These are phyloP conservation scores for Chrysosphaeria jannelii DNA, from an alignment of 2,329 filamentous ascomycete genomes.

Conservation along the genomic window DNA sequence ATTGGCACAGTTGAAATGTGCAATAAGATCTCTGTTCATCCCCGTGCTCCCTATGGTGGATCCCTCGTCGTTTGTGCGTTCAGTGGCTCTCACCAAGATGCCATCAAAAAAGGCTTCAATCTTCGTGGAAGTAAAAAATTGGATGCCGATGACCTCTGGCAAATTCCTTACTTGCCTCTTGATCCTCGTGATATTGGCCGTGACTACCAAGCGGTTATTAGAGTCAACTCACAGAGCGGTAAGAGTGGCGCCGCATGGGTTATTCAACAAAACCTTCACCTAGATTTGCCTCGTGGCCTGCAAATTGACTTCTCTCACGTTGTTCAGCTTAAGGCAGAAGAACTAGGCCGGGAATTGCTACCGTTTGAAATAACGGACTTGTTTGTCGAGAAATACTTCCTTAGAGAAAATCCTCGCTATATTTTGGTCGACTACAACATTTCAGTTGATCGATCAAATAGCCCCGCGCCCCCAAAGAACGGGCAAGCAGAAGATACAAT, in stretches of 20 bases:
- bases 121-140: conserved; percentile 28
- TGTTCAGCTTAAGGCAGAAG: conserved; percentile 57
- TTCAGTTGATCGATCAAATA: conserved; percentile 48
- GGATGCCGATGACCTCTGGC: conserved; percentile 38
- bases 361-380: conserved; percentile 58
- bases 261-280: conserved; percentile 60
- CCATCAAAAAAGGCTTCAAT: conserved; percentile 80
- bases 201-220: conserved; percentile 93
- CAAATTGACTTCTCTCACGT: conserved; percentile 75
- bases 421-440: conserved; percentile 78
- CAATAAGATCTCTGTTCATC: conserved; percentile 85
- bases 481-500: conserved; percentile 41
- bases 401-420: conserved; percentile 61
- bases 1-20: conserved; percentile 75
- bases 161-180: conserved; percentile 72
- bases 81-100: conserved; percentile 77
- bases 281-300: conserved; percentile 75
- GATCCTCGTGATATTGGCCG: conserved; percentile 82
- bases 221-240: conserved; percentile 86
- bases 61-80: conserved; percentile 82
- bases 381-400: conserved; percentile 72
- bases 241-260: conserved; percentile 92
- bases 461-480: conserved; percentile 30
- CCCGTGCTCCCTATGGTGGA: conserved; percentile 69
- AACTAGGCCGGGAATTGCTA: conserved; percentile 54